phyloP scores from a whole-genome alignment of 345 rosid genomes.

The Eucalyptus caleyi region DNA sequence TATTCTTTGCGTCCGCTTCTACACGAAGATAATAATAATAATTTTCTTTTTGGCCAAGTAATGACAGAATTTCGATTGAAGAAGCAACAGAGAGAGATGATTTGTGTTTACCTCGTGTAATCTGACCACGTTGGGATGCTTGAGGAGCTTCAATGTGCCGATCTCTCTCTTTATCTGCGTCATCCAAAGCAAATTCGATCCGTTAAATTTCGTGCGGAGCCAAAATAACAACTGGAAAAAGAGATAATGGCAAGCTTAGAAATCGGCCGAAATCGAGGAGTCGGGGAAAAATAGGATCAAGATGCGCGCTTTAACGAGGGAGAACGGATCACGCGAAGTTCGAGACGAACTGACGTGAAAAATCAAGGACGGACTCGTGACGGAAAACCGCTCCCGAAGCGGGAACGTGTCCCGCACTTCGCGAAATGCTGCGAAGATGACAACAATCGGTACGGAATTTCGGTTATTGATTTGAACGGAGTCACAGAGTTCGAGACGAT shows the following conservation, averaged over 20 bases:
- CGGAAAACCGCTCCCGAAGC: not conserved
- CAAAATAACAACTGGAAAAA: not conserved
- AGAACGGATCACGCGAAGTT: not conserved
- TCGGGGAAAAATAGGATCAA: not conserved
- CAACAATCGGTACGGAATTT: not conserved
- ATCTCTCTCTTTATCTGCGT: constrained; percentile 88
- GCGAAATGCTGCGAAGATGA: not conserved
- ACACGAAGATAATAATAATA: not conserved
- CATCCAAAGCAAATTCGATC: not conserved
- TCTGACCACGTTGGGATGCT: constrained; percentile 84
- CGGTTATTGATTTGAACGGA: not conserved
- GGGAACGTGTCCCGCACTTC: not conserved
- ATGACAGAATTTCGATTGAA: not conserved
- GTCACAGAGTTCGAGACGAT: not conserved
- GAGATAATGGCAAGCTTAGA: not conserved
- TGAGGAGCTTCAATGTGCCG: constrained; percentile 71
- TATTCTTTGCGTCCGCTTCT: not conserved
- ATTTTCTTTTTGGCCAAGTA: not conserved
- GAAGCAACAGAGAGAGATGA: not conserved
- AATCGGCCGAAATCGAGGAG: not conserved
- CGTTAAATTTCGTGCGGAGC: not conserved
- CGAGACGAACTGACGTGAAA: not conserved
- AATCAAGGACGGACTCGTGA: not conserved
- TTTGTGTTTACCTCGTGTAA: constrained; percentile 52
- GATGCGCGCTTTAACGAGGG: not conserved